Base-by-base conservation (phyloP, 805 yeast genomes). In the Candida ipomoeae region DNA sequence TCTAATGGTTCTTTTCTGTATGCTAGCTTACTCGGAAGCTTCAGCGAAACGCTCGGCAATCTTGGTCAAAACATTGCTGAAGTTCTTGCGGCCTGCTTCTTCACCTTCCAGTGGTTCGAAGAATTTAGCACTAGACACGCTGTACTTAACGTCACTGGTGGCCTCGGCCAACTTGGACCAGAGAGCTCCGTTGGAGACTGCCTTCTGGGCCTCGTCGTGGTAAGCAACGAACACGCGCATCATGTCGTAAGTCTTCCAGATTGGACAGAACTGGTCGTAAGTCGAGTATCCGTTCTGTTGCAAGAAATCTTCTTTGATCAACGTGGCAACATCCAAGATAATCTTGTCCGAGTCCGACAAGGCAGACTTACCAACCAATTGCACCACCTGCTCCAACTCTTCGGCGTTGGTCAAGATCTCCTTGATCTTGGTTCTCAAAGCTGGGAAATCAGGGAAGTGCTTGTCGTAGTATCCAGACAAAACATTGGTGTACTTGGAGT, bases 241-340 rank as follows among this genome's bases (percentile, higher is more conserved):
- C 99, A 94, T 94, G 69, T 89, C 94, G 62, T 82, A 86, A 43
- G 99, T 94, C 80, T 94, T 94, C 99, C 99, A 94, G 66, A 94
- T 88, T 59, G 99, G 99, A 76, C 99, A 94, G 87, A 90, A 94
- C 36, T 96, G 96, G 73, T 94, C 99, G 68, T 94, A 94, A 40
- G 96, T 77, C 43, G 99, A 94, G 77, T 94, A 94, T 76, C 99
- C 99, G 74, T 94, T 94, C 78, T 94, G 99, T 77, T 94, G 99
- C 69, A 94, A 80, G 84, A 94, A 94, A 74, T 94, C 99, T 72
- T 94, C 99, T 73, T 94, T 94, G 72, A 94, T 85, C 69, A 94
- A 81, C 29, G 79, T 78, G 23, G 98, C 83, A 50, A 92, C 97
- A 67, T 94, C 99, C 67, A 94, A 79, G 23, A 97, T 87, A 70